Conservation (phyloP, 768 basidiomycete species). For the Boletus rubroflammeus region DNA sequence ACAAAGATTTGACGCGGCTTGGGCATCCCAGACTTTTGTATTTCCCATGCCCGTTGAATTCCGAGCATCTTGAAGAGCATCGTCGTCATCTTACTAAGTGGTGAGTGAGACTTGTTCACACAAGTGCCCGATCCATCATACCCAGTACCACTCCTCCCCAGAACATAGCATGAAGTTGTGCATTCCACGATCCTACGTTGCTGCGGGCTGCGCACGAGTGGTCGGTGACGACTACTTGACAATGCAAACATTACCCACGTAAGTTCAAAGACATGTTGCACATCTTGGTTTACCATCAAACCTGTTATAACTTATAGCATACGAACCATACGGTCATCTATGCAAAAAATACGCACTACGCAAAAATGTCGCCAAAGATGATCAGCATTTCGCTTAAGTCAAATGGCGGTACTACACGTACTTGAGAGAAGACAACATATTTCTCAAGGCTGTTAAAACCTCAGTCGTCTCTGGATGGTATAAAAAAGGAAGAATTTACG, state of each 20-base stretch:
- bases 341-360: constrained; percentile 12
- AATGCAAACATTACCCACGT: constrained; percentile 11
- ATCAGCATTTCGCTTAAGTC: constrained; percentile 37
- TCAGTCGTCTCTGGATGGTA: constrained; percentile 32
- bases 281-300: constrained; percentile 22
- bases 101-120: not conserved
- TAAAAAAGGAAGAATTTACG: constrained; percentile 14
- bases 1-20: constrained; percentile 70
- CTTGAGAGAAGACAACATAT: constrained; percentile 31
- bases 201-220: constrained; percentile 30
- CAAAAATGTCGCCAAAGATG: constrained; percentile 14
- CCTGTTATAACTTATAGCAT: constrained; percentile 6
- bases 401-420: not conserved
- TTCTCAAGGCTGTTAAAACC: constrained; percentile 37
- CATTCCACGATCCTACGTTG: constrained; percentile 61
- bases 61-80: constrained; percentile 76
- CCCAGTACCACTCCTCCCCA: constrained; percentile 76
- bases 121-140: constrained; percentile 22
- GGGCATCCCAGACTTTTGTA: constrained; percentile 27
- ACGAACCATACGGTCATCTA: not conserved
- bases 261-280: constrained; percentile 28
- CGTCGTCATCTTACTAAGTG: constrained; percentile 63
- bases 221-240: constrained; percentile 12
- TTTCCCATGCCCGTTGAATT: constrained; percentile 54
- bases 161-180: constrained; percentile 56